phyloP scores from a whole-genome alignment of 768 basidiomycete species.

The Lentinula sp. region DNA sequence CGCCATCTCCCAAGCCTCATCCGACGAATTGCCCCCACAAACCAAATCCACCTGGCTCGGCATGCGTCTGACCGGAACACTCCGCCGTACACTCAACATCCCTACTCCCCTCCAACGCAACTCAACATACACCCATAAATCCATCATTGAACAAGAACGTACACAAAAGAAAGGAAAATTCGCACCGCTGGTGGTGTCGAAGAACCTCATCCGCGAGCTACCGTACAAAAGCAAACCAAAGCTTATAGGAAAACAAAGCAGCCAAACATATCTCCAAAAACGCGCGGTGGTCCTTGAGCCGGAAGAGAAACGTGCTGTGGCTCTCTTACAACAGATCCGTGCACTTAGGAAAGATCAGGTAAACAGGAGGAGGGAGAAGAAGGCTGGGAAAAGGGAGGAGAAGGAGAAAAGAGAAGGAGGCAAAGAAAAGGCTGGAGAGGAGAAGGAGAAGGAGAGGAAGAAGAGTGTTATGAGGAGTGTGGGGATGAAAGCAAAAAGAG shows the following conservation, averaged over 20 bases:
- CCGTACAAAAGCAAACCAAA: constrained; percentile 94
- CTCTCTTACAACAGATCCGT: constrained; percentile 89
- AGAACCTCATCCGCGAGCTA: constrained; percentile 83
- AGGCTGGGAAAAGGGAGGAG: constrained; percentile 67
- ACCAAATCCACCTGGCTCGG: constrained; percentile 77
- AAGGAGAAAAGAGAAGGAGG: constrained; percentile 70
- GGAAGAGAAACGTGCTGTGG: constrained; percentile 89
- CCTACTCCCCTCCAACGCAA: constrained; percentile 78
- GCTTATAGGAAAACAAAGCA: constrained; percentile 63
- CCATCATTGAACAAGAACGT: constrained; percentile 64
- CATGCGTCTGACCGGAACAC: constrained; percentile 93
- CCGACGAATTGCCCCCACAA: neutral
- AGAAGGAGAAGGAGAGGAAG: constrained; percentile 72
- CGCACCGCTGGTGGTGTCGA: constrained; percentile 84
- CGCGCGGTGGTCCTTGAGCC: constrained; percentile 94
- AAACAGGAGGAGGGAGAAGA: constrained; percentile 72
- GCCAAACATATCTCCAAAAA: constrained; percentile 86
- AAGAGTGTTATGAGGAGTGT: constrained; percentile 70
- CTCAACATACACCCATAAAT: constrained; percentile 69
- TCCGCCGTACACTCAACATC: constrained; percentile 79
- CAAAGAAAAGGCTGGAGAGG: constrained; percentile 51
- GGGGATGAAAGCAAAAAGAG: constrained; percentile 63
- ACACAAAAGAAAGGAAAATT: constrained; percentile 37
- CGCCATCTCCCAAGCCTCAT: neutral
- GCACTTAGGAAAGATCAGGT: constrained; percentile 89